Base-by-base conservation (phyloP, 2,329 filamentous ascomycete genomes). In the Fusarium torreyae region DNA sequence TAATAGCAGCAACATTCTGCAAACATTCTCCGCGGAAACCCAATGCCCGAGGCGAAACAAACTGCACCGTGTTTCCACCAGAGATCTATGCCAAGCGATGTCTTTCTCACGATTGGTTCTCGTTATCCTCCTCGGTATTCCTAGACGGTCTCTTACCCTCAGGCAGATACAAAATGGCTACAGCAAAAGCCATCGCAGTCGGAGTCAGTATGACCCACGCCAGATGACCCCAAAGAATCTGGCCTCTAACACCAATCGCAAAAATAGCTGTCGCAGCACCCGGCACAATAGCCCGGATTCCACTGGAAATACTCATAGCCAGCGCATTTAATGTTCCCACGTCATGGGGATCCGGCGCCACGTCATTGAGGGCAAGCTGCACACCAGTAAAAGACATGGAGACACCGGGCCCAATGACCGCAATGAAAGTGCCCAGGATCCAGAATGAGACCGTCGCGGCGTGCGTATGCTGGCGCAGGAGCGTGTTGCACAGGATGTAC, bases 311-410 rank as follows among this genome's bases (percentile, higher is more conserved):
- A 0, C 91, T 91, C 59, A 95, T 33, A 0, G 80, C 78, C 4
- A 81, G 56, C 15, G 90, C 90, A 71, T 95, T 95, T 28, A 96
- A 80, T 0, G 88, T 93, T 0, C 90, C 92, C 11, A 95, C 81
- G 1, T 88, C 86, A 42, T 83, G 82, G 2, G 88, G 85, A 11
- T 84, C 88, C 0, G 93, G 93, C 0, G 89, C 85, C 3, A 92
- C 87, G 60, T 94, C 91, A 77, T 95, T 95, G 33, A 95, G 75
- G 1, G 89, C 88, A 10, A 95, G 87, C 81, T 94, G 92, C 1
- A 90, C 85, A 3, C 84, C 89, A 1, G 91, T 94, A 74, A 91
- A 92, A 3, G 85, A 83, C 91, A 93, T 93, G 49, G 84, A 85
- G 0, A 92, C 87, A 2, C 89, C 88, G 14, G 85, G 85, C 0